Percentiles rank a stretch among this genome's conserved stretches.
phyloP scores from a whole-genome alignment of 2,329 filamentous ascomycete species.

The Sclerotinia nivalis region DNA sequence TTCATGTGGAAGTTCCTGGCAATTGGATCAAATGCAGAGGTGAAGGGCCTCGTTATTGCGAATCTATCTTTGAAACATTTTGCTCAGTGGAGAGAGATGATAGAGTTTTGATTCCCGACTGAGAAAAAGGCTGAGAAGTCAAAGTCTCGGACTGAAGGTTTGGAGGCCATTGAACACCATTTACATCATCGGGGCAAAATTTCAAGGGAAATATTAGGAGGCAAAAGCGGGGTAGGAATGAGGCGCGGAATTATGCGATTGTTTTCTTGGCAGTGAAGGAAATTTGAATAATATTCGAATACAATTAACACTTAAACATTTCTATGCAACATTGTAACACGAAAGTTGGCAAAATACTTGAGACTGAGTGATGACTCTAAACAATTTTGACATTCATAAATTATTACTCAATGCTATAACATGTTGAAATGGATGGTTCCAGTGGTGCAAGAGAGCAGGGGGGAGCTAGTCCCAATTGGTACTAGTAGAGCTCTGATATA shows the following conservation, averaged over 20 bases:
- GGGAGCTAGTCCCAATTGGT: too few relatives aligned
- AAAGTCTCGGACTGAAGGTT: not conserved
- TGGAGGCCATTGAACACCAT: not conserved
- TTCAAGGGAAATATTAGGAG: too few relatives aligned
- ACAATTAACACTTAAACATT: not conserved
- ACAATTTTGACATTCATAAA: not conserved
- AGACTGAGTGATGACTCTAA: not conserved
- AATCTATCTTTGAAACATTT: not conserved
- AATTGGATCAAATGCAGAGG: not conserved
- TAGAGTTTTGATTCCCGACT: not conserved
- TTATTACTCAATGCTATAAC: accelerated
- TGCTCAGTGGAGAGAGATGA: not conserved
- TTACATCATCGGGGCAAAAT: not conserved
- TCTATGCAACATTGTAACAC: not conserved
- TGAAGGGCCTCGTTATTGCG: not conserved
- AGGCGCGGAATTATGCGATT: not conserved
- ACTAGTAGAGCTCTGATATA: too few relatives aligned
- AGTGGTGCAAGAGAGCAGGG: too few relatives aligned
- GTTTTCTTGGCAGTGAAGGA: not conserved
- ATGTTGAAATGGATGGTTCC: too few relatives aligned
- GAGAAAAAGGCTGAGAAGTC: accelerated
- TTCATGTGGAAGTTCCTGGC: not conserved
- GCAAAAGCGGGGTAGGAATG: not conserved
- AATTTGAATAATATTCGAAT: not conserved
- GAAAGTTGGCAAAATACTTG: not conserved